Percentiles rank a stretch among this genome's conserved stretches.
Evolutionary conservation across 495 filamentous ascomycete species (phyloP).

Genomic region (Margaritispora aquatica): DNA sequence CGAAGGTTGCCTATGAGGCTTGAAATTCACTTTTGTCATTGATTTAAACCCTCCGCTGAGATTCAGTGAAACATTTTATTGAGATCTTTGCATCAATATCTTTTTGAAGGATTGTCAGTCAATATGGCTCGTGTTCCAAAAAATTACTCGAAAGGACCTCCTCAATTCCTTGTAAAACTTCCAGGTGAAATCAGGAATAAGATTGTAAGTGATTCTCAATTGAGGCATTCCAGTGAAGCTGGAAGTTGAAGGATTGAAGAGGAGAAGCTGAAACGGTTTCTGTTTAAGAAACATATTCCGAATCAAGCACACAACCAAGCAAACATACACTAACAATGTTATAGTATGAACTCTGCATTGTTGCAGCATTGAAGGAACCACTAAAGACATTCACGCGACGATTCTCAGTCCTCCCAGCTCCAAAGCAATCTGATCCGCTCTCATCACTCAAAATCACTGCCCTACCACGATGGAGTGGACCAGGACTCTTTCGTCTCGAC

Average conservation of each 20-base stretch:
- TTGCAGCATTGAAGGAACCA: background rate
- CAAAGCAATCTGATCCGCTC: background rate
- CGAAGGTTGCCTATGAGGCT: background rate
- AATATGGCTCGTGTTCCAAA: background rate
- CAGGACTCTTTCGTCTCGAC: background rate
- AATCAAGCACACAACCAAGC: too few species aligned
- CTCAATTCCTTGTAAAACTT: constrained; percentile 1
- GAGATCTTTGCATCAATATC: too few species aligned
- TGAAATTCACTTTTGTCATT: background rate
- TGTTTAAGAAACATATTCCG: too few species aligned
- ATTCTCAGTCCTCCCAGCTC: background rate
- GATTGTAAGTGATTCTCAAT: too few species aligned
- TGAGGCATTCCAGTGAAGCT: too few species aligned
- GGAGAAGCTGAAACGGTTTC: too few species aligned
- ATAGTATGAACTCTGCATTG: constrained; percentile 13
- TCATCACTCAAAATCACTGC: background rate
- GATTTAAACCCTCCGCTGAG: background rate
- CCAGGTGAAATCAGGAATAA: constrained; percentile 18
- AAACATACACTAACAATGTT: too few species aligned
- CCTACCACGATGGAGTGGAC: constrained; percentile 11
- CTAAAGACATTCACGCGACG: background rate
- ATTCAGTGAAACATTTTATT: background rate
- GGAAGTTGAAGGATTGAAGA: too few species aligned
- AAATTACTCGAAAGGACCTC: background rate
- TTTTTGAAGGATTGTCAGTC: too few species aligned